Evolutionary conservation across 306 rosid species (phyloP).

Genomic region (Gillenia trifoliata): DNA sequence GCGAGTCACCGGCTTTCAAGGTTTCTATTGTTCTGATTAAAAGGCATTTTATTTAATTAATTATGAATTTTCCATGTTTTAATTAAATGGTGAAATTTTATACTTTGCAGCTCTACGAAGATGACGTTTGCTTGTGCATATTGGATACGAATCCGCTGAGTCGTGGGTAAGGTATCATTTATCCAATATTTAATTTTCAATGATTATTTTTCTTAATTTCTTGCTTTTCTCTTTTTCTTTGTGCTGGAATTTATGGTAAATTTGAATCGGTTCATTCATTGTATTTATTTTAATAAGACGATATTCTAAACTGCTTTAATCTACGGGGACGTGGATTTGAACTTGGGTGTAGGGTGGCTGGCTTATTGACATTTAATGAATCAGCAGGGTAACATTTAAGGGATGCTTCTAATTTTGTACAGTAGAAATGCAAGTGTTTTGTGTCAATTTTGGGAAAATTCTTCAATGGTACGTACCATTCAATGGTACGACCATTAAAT

Average conservation of each 20-base stretch:
- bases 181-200: slow-evolving; percentile 24
- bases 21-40: slow-evolving; percentile 6
- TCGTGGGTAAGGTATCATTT: slow-evolving; percentile 93
- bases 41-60: background rate
- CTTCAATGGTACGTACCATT: no score
- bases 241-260: background rate
- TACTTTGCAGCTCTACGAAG: slow-evolving; percentile 74
- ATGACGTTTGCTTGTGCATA: slow-evolving; percentile 78
- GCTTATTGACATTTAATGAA: no score
- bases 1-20: slow-evolving; percentile 65
- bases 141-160: slow-evolving; percentile 82
- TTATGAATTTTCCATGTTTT: slow-evolving; percentile 1
- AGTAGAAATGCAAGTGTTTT: background rate
- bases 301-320: background rate
- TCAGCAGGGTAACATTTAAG: no score
- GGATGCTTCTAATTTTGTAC: background rate
- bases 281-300: no score
- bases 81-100: slow-evolving; percentile 18
- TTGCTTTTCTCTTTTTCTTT: background rate
- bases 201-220: background rate
- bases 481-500: no score
- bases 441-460: background rate
- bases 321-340: no score
- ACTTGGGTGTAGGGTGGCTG: no score
- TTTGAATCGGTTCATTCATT: background rate